Conservation (phyloP, 306 rosid species). For the Vigna mungo region DNA sequence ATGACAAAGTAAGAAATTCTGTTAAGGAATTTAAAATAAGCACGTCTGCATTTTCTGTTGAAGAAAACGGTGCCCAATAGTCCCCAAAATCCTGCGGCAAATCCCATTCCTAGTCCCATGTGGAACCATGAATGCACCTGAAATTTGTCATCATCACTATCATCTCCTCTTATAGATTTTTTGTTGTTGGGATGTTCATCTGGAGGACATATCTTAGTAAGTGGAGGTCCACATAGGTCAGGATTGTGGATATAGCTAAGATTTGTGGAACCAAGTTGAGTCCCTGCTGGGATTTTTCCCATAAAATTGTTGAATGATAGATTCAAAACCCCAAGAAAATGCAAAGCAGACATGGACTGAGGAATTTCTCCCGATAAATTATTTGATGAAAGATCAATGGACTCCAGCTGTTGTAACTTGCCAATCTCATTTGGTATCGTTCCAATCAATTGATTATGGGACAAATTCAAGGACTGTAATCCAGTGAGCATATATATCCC, state of each 20-base stretch:
- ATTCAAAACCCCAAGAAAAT: conserved; percentile 37
- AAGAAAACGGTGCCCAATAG: conserved; percentile 9
- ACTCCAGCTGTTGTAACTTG: conserved; percentile 15
- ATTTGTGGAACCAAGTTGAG: conserved; percentile 32
- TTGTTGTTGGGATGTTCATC: background rate
- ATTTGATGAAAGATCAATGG: conserved; percentile 47
- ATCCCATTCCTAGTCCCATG: conserved; percentile 42
- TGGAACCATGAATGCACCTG: conserved; percentile 1
- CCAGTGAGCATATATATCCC: background rate
- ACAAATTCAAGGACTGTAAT: conserved; percentile 43
- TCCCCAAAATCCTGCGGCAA: conserved; percentile 19
- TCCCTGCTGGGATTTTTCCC: conserved; percentile 46
- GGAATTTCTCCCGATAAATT: conserved; percentile 42
- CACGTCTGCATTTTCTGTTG: conserved; percentile 29
- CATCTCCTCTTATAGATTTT: background rate
- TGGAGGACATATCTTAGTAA: background rate
- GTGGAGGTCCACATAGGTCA: conserved; percentile 43
- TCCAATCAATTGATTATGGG: conserved; percentile 45
- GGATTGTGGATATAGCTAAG: conserved; percentile 12
- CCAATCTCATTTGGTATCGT: conserved; percentile 42
- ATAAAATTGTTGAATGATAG: conserved; percentile 45
- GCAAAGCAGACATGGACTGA: conserved; percentile 26
- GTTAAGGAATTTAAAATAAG: conserved; percentile 20
- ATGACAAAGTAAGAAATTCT: background rate
- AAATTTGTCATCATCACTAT: background rate